Base-by-base conservation (phyloP, 441 rosid species). In the Eutrema salsugineum region DNA sequence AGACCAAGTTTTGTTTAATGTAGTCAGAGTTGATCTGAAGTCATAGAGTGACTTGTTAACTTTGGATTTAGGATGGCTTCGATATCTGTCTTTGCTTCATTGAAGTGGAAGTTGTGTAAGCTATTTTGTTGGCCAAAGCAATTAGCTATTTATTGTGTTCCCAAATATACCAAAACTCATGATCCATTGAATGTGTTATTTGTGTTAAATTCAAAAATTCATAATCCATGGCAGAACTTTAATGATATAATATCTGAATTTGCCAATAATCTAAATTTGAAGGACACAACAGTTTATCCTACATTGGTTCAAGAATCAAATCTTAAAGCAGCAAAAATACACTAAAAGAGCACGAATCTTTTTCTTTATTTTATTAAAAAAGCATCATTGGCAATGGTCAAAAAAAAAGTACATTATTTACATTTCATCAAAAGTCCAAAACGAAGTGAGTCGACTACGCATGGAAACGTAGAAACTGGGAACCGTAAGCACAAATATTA, bases 391-490 rank as follows among this genome's bases (percentile, higher is more conserved):
- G 7, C 16, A 6, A 42, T n/a, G 17, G 46, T 42, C 10, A 44
- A 44, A 15, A 43, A 15, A 43, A n/a, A 6, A 30, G 48, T 3
- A 15, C 24, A 3, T 2, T 43, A 5, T 5, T 30, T 6, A 30
- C 33, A 30, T 30, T 8, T 44, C 11, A 44, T 77, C 56, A 85
- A n/a, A n/a, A n/a, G n/a, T n/a, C n/a, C n/a, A n/a, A 36, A 36
- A 3, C 40, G 11, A 11, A 10, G 2, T 36, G 4, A 16, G 0
- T 36, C 17, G 7, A 22, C 38, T 48, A 59, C 60, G 79, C 63
- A 84, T 85, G 14, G 89, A 78, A 11, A 73, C 71, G 10, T 88
- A 87, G 15, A 85, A 78, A 67, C 5, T 28, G 17, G 88, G 84
- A 47, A 83, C 86, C 16, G 39, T 72, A 49, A 83, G 82, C 72